Percentiles rank a stretch among this genome's conserved stretches.
Evolutionary conservation across 2,329 filamentous ascomycete species (phyloP).

Genomic region (Cryphonectria nitschkei): DNA sequence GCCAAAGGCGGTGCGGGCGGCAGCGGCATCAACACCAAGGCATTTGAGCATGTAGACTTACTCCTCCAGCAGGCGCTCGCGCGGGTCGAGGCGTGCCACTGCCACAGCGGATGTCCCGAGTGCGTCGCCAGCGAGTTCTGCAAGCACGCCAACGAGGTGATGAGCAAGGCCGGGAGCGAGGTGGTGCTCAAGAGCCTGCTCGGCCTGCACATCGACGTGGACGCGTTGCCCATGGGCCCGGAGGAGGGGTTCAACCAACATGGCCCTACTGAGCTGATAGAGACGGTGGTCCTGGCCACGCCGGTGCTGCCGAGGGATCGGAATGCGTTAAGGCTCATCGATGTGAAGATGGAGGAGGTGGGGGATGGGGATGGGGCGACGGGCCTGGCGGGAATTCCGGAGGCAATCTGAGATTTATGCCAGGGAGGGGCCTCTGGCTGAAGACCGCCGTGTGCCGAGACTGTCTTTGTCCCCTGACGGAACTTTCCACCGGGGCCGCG

Average conservation of each 20-base stretch:
- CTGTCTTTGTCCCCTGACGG: too few relatives aligned
- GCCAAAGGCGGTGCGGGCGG: conserved; percentile 85
- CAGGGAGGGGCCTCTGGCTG: neutral
- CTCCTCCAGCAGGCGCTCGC: conserved; percentile 76
- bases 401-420: neutral
- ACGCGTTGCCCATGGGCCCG: conserved; percentile 82
- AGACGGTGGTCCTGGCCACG: conserved; percentile 78
- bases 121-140: conserved; percentile 87
- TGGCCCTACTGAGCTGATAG: conserved; percentile 81
- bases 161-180: conserved; percentile 86
- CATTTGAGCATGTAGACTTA: conserved; percentile 87
- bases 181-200: conserved; percentile 80
- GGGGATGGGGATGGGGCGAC: conserved; percentile 10
- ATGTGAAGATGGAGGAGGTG: conserved; percentile 33
- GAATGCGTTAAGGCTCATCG: conserved; percentile 28
- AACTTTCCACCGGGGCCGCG: too few relatives aligned
- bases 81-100: conserved; percentile 76
- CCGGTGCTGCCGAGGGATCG: conserved; percentile 57
- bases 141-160: conserved; percentile 84
- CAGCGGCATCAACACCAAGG: conserved; percentile 86
- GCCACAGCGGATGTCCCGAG: conserved; percentile 81
- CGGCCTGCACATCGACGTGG: conserved; percentile 77
- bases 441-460: neutral
- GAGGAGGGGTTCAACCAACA: conserved; percentile 66
- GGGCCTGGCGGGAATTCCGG: conserved; percentile 1